Evolutionary conservation across 2,329 filamentous ascomycete genomes (phyloP).

Genomic region (Stachybotrys elegans): DNA sequence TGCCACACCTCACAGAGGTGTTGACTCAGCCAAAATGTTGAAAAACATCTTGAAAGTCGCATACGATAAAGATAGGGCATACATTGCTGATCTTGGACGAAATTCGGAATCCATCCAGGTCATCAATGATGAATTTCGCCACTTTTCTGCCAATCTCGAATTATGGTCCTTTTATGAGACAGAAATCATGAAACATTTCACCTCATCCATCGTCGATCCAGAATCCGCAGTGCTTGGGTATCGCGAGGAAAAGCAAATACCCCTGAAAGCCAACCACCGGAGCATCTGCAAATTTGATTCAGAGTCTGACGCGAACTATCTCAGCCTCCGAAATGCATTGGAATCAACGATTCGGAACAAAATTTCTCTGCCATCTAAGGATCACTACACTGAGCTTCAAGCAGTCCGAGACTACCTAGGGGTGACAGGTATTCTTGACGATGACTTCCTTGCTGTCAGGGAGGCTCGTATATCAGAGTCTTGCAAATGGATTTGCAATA

Average conservation of each 20-base stretch:
- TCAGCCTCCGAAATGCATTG: neutral
- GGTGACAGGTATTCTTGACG: neutral
- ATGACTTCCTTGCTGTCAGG: neutral
- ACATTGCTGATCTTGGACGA: neutral
- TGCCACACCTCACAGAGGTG: neutral
- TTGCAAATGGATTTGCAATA: neutral
- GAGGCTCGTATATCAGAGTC: neutral
- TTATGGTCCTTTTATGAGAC: constrained; percentile 1
- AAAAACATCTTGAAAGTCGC: neutral
- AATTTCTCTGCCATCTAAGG: too few relatives aligned
- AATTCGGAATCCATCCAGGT: neutral
- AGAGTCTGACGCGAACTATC: neutral
- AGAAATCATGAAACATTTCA: neutral
- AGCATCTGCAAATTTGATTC: neutral
- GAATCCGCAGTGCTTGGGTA: neutral
- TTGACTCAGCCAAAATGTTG: neutral
- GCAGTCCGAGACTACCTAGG: neutral
- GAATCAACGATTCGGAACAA: neutral
- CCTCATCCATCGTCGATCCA: neutral
- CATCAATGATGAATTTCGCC: constrained; percentile 1
- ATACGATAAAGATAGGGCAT: neutral
- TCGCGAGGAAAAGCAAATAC: neutral
- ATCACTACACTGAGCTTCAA: neutral
- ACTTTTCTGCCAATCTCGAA: neutral
- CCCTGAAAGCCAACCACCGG: neutral